Conservation (phyloP, 2,329 filamentous ascomycete genomes). For the Colletotrichum tamarilloi region DNA sequence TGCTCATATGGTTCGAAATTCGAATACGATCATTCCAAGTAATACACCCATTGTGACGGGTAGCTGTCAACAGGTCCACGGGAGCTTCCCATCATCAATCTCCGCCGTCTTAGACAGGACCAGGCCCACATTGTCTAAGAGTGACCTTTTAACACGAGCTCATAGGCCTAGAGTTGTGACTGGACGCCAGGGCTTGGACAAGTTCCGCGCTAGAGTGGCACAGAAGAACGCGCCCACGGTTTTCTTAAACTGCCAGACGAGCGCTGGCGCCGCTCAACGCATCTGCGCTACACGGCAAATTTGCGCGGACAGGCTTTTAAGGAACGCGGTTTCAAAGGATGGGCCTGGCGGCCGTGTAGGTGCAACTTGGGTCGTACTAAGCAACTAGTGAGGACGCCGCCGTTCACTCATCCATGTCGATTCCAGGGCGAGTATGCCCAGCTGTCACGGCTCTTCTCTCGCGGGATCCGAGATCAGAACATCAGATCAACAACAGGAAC, state of each 20-base stretch:
- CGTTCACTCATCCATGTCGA: slow-evolving; percentile 11
- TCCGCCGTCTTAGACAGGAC: slow-evolving; percentile 32
- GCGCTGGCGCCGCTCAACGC: slow-evolving; percentile 1
- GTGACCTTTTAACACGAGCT: slow-evolving; percentile 25
- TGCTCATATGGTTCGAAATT: neutral
- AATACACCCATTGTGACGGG: neutral
- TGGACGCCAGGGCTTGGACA: slow-evolving; percentile 3
- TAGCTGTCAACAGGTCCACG: neutral
- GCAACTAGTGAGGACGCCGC: slow-evolving; percentile 11
- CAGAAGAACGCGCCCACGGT: slow-evolving; percentile 15
- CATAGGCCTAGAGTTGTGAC: slow-evolving; percentile 19
- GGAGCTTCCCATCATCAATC: slow-evolving; percentile 20
- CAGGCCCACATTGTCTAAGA: slow-evolving; percentile 24
- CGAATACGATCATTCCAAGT: neutral
- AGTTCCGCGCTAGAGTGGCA: slow-evolving; percentile 16
- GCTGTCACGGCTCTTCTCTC: slow-evolving; percentile 26
- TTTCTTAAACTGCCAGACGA: slow-evolving; percentile 2
- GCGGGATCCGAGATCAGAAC: slow-evolving; percentile 13
- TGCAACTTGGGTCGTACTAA: slow-evolving; percentile 7
- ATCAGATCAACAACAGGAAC: slow-evolving; percentile 27
- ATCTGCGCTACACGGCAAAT: neutral
- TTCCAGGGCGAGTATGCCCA: slow-evolving; percentile 7
- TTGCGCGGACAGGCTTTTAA: slow-evolving; percentile 17
- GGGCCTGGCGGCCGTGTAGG: slow-evolving; percentile 9
- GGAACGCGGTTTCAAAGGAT: slow-evolving; percentile 26